These are phyloP conservation scores for Xylaria cubensis DNA, from an alignment of 495 filamentous ascomycete species.

Conservation along the genomic window DNA sequence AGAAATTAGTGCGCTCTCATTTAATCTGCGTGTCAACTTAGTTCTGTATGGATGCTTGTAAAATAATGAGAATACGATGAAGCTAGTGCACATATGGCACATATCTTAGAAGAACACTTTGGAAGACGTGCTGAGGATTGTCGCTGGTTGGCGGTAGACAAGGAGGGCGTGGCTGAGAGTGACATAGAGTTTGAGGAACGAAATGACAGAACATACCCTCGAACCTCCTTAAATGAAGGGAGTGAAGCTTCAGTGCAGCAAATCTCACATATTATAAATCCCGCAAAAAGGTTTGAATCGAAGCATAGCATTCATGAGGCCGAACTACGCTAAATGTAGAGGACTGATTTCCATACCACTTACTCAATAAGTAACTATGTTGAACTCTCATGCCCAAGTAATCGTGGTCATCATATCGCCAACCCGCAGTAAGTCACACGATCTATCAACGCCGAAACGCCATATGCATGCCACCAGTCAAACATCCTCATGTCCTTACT, in stretches of 20 bases:
- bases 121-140: background rate
- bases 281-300: no score
- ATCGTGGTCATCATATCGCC: slow-evolving; percentile 9
- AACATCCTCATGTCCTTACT: background rate
- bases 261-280: background rate
- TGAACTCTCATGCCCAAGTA: slow-evolving; percentile 1
- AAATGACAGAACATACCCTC: background rate
- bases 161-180: background rate
- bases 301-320: no score
- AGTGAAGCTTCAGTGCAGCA: background rate
- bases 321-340: no score
- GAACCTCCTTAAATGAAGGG: background rate
- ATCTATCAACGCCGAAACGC: slow-evolving; percentile 27
- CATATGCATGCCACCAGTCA: slow-evolving; percentile 19
- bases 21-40: no score
- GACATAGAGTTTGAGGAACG: background rate
- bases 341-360: background rate
- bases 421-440: background rate
- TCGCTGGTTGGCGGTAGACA: background rate
- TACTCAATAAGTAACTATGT: background rate
- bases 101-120: background rate
- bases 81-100: background rate
- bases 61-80: background rate
- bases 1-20: no score
- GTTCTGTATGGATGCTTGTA: background rate